Conservation (phyloP, 2,329 filamentous ascomycete genomes). For the Neophaeococcomyces mojaviensis region DNA sequence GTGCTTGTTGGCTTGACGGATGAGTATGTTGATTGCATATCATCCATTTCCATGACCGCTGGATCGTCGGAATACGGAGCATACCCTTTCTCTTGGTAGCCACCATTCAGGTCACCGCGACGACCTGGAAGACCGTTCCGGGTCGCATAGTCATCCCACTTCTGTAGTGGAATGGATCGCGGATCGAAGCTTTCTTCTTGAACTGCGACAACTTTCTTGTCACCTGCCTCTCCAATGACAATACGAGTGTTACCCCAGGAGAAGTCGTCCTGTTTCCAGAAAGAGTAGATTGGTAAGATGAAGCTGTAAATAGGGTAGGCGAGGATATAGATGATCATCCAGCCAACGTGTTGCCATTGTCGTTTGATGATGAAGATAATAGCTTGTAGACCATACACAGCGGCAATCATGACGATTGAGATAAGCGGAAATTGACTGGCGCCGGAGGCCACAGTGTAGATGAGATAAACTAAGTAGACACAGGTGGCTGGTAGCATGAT, state of each 20-base stretch:
- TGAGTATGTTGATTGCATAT: conserved; percentile 94
- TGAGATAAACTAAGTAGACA: conserved; percentile 76
- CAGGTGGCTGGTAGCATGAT: conserved; percentile 85
- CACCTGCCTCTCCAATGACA: conserved; percentile 87
- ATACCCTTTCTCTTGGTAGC: conserved; percentile 55
- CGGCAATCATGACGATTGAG: conserved; percentile 63
- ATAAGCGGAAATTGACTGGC: conserved; percentile 74
- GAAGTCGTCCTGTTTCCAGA: conserved; percentile 99
- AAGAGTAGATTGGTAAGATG: conserved; percentile 86
- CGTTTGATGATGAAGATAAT: conserved; percentile 94
- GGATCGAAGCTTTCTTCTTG: conserved; percentile 82
- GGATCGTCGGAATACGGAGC: conserved; percentile 62
- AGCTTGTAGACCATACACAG: conserved; percentile 90
- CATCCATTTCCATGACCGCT: conserved; percentile 82
- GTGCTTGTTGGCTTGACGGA: conserved; percentile 81
- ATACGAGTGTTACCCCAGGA: conserved; percentile 97
- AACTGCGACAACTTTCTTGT: conserved; percentile 80
- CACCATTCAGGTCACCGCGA: conserved; percentile 52
- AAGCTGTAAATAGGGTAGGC: conserved; percentile 93
- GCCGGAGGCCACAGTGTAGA: conserved; percentile 66
- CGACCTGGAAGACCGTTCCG: conserved; percentile 84
- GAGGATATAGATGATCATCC: conserved; percentile 99
- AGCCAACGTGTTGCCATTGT: conserved; percentile 96
- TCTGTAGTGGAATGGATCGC: conserved; percentile 82
- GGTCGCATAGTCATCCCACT: conserved; percentile 93